Base-by-base conservation (phyloP, 805 yeast genomes). In the Metschnikowia gelsemii region DNA sequence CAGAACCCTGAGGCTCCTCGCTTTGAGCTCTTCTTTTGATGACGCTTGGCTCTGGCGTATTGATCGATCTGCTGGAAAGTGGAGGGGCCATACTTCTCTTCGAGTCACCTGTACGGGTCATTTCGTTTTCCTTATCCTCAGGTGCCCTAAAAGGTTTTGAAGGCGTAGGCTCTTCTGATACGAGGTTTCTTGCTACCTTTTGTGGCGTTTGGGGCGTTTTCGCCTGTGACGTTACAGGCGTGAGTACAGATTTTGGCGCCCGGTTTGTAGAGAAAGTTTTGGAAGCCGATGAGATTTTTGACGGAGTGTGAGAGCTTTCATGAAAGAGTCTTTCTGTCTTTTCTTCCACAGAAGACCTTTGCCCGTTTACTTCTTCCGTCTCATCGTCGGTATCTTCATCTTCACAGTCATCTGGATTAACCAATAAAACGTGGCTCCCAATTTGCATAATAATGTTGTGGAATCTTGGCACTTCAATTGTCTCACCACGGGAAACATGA, bases 361-460 rank as follows among this genome's bases (percentile, higher is more conserved):
- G 11, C 18, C 8, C 8, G 30, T 13, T 11, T n/a, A 27, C 8
- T n/a, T 27, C 30, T 6, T 16, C 18, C 30, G 8, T 27, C 30
- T 75, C 77, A 22, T 77, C 80, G 35, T 73, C 76, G 19, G 74
- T 69, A 27, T 62, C 43, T 7, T 66, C 71, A 40, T 70, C 77
- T 18, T 73, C 74, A 14, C 61, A 64, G 28, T 67, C 70, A 14
- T 56, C 61, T 4, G 77, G 72, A 47, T 80, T 80, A 21, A 82
- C 61, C 35, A 79, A 55, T 1, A 77, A 63, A n/a, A 67, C 51
- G 40, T 81, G 79, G n/a, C 85, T 84, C 50, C 87, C 80, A 39
- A 91, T 73, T 55, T 87, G 91, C 38, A 90, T 54, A 16, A 80
- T 63, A 5, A 86, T 69, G 30, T 83, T 83, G 33, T 75, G 69